A percentile compares a stretch with the other conserved stretches of the same genome.
phyloP scores from a whole-genome alignment of 2,329 filamentous ascomycete genomes.

The Cryphonectria carpinicola region DNA sequence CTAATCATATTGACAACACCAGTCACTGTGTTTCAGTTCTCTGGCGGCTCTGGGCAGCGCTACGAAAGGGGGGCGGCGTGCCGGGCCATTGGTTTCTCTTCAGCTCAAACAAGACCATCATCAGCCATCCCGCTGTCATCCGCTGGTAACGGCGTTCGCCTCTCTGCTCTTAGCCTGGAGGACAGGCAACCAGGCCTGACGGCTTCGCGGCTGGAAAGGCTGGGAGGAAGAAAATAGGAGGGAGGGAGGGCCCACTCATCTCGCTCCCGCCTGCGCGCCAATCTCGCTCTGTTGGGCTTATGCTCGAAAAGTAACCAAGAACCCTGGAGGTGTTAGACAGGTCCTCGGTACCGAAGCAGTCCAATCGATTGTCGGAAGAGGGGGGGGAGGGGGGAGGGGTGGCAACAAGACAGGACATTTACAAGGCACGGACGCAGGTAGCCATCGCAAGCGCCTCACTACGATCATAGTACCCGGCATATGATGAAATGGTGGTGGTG shows the following conservation, averaged over 20 bases:
- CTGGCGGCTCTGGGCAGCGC: neutral
- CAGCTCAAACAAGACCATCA: neutral
- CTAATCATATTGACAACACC: neutral
- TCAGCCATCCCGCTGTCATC: conserved; percentile 1
- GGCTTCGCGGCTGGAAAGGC: neutral
- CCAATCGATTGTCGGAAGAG: neutral
- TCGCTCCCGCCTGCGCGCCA: conserved; percentile 3
- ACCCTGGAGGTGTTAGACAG: neutral
- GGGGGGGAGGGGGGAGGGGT: no score
- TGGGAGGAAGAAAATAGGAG: neutral
- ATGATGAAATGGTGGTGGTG: neutral
- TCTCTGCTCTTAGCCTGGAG: neutral
- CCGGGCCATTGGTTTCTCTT: neutral
- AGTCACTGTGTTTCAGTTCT: neutral
- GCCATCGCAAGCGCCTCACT: neutral
- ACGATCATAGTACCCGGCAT: neutral
- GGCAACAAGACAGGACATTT: neutral
- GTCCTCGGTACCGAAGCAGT: neutral
- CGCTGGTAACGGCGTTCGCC: conserved; percentile 4
- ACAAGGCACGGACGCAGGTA: neutral
- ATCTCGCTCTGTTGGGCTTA: conserved; percentile 2
- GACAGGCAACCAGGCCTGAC: conserved; percentile 6
- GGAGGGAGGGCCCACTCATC: conserved; percentile 1
- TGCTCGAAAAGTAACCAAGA: neutral
- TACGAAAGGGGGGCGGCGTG: neutral